Base-by-base conservation (phyloP, 768 basidiomycete species). In the Calocera viscosa region DNA sequence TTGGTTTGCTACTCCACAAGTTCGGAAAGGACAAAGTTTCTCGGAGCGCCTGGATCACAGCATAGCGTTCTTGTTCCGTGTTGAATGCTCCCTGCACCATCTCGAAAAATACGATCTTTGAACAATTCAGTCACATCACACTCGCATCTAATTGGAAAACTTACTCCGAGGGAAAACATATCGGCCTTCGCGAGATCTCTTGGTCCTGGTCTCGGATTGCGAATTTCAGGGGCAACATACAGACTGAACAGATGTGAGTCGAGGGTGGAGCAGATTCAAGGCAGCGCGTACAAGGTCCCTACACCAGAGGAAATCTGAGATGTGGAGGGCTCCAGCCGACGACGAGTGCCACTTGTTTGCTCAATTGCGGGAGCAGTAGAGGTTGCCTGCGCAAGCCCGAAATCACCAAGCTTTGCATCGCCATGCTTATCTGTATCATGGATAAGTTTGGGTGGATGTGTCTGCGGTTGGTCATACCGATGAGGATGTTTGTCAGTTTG, bases 151-250 rank as follows among this genome's bases (percentile, higher is more conserved):
- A 66, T 19, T 14, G n/a, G n/a, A 17, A 14, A 30, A 79, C 86
- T 64, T 73, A 92, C 91, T 26, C 94, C 94, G 11, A 95, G 82
- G 74, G 91, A 93, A 74, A 94, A 97, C 83, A 97, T 87, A 72
- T 97, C 94, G 0, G 92, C 94, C 72, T 94, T 95, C 38, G 80
- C 84, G 70, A 91, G 90, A 72, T 91, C 88, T 65, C 77, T 76
- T 3, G 72, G 72, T n/a, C 71, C 65, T 16, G 53, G 67, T 63
- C 69, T 82, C 53, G 79, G 82, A 71, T 78, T 83, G 63, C 82
- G 83, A 11, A 95, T 89, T 74, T 96, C 94, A 0, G 94, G 94
- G 0, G 94, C 94, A 64, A 95, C 94, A 74, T 96, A 97, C 22
- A 96, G 75, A 65, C 85, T 84, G 33, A 3, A 3, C 7, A 66